Evolutionary conservation across 169 alveolate species (phyloP), one percentile per base, ranked within the genome.

Genomic region (Cryptosporidium sp.): DNA sequence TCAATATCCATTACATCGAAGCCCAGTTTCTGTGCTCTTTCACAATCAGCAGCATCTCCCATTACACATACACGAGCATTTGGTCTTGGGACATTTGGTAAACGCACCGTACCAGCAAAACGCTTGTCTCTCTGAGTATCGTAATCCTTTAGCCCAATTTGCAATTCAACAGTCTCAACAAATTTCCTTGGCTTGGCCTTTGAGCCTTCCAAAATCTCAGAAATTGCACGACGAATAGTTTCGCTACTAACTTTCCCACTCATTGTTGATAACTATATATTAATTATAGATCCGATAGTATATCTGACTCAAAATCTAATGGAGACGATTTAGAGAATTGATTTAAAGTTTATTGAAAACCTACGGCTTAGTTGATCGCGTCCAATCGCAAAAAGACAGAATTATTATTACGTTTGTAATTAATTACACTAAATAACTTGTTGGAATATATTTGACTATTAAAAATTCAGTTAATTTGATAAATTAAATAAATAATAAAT

Each of bases 41-140:
- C 99, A 91, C 99, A 96, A 92, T 99, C 99, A 69, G 96, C 98
- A 69, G 99, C 99, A 94, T 98, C 99, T 44, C 99, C 99, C 91
- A 99, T 96, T 71, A 99, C 98, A 93, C 99, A 98, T 85, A 98
- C 97, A 95, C 97, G 97, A 91, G 97, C 94, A 91, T 96, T 94
- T 85, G 98, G 97, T 91, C 99, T 96, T 51, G 99, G 99, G 68
- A 97, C 96, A 94, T 96, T 93, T n/a, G 99, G 99, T 68, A 99
- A 97, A 92, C 97, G 97, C 85, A 98, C 99, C 53, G 99, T 94
- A 37, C 99, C 99, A 42, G 99, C 94, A 96, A 99, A 99, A 95
- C 99, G 99, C 95, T 99, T 99, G 95, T 99, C 99, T 92, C 99
- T 97, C 91, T 98, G 99, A 52, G 99, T 98, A 93, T 99, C 99